Evolutionary conservation across 1,284 basidiomycete species (phyloP).

Genomic region (Sporisorium exsertum): DNA sequence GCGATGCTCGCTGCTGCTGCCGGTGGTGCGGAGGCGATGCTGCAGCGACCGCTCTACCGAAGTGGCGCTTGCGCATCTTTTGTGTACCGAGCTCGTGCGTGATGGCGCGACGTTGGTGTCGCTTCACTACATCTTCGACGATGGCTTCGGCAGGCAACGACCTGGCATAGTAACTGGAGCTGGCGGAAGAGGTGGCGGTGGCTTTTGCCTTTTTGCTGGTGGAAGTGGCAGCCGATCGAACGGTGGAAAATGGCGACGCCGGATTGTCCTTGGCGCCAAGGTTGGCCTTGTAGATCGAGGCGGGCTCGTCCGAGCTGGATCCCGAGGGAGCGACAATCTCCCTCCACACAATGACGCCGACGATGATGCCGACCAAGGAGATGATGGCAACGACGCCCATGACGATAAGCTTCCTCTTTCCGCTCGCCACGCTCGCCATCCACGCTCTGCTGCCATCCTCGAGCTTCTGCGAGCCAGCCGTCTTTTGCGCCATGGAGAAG

Average conservation of each 20-base stretch:
- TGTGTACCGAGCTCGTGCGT: constrained; percentile 8
- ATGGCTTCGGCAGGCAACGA: constrained; percentile 14
- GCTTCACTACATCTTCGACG: constrained; percentile 10
- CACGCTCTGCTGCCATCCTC: constrained; percentile 43
- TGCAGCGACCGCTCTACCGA: constrained; percentile 18
- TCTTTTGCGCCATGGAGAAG: constrained; percentile 57
- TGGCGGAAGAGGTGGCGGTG: constrained; percentile 11
- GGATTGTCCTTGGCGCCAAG: constrained; percentile 21
- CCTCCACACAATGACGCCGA: constrained; percentile 61
- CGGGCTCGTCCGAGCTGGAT: constrained; percentile 26
- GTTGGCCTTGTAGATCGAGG: constrained; percentile 42
- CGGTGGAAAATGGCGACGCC: not conserved
- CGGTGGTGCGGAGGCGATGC: not conserved
- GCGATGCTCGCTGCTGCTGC: constrained; percentile 3
- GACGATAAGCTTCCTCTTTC: constrained; percentile 45
- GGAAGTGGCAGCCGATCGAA: constrained; percentile 10
- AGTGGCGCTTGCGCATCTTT: constrained; percentile 32
- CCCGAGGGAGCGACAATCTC: constrained; percentile 46
- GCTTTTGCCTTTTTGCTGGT: constrained; percentile 17
- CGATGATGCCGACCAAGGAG: constrained; percentile 51
- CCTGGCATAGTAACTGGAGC: constrained; percentile 14
- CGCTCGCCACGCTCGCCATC: constrained; percentile 34
- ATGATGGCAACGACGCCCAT: constrained; percentile 44
- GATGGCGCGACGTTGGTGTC: constrained; percentile 17
- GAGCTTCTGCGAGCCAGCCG: constrained; percentile 37